These are phyloP conservation scores for Arabidopsis lyrata DNA, from an alignment of 441 rosid genomes.

Conservation along the genomic window DNA sequence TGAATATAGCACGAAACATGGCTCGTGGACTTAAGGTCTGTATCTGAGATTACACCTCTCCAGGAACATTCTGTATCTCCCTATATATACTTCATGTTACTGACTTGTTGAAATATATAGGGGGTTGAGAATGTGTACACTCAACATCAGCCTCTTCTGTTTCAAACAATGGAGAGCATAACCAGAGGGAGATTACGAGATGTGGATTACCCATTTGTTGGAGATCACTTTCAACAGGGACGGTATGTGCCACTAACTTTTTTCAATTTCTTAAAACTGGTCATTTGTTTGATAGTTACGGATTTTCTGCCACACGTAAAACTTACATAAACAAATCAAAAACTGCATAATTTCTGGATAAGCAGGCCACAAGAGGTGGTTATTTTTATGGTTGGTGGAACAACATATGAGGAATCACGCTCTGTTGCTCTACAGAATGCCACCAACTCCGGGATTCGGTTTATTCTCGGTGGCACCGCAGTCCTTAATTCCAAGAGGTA, in stretches of 20 bases:
- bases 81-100: constrained; percentile 25
- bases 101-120: constrained; percentile 46
- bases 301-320: not conserved
- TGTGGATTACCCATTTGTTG: constrained; percentile 93
- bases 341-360: not conserved
- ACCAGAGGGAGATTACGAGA: constrained; percentile 87
- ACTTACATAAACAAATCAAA: not conserved
- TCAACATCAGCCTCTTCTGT: constrained; percentile 94
- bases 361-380: constrained; percentile 93
- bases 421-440: constrained; percentile 83
- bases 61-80: constrained; percentile 14
- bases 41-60: constrained; percentile 18
- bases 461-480: constrained; percentile 85
- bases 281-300: not conserved
- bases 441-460: constrained; percentile 80
- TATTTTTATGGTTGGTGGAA: constrained; percentile 92
- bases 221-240: constrained; percentile 95
- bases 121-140: constrained; percentile 99
- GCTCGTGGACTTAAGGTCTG: constrained; percentile 98
- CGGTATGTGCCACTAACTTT: constrained; percentile 56
- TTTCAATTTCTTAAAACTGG: not conserved
- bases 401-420: constrained; percentile 94
- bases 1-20: constrained; percentile 98
- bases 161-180: constrained; percentile 96
- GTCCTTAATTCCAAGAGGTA: constrained; percentile 93